phyloP scores from a whole-genome alignment of 1,284 basidiomycete genomes.

The Puccinia horiana region DNA sequence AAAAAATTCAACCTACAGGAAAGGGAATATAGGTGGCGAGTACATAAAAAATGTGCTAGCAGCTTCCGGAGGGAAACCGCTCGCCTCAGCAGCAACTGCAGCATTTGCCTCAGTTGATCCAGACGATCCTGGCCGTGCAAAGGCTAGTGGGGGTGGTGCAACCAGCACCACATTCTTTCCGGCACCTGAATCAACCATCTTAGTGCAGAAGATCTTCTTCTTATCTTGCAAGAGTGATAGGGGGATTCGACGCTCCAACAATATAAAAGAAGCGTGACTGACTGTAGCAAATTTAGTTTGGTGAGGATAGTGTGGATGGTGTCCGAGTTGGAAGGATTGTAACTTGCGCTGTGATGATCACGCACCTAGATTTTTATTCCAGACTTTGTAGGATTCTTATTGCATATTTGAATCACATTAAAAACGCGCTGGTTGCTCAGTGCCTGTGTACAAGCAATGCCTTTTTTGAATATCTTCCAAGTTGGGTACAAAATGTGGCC shows the following conservation, averaged over 20 bases:
- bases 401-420: neutral
- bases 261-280: neutral
- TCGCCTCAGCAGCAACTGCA: neutral
- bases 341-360: neutral
- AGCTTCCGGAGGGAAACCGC: constrained; percentile 22
- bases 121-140: constrained; percentile 18
- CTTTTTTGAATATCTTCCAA: too few species aligned
- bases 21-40: constrained; percentile 39
- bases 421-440: too few species aligned
- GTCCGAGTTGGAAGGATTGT: neutral
- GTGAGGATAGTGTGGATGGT: neutral
- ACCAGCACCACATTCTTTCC: constrained; percentile 8
- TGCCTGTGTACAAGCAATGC: too few species aligned
- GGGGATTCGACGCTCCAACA: neutral
- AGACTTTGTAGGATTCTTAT: constrained; percentile 17
- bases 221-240: neutral
- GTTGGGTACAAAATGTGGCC: too few species aligned
- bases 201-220: neutral
- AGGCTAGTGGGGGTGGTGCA: neutral
- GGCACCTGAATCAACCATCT: neutral
- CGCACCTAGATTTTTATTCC: neutral
- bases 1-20: neutral
- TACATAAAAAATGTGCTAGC: constrained; percentile 42
- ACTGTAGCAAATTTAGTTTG: constrained; percentile 17
- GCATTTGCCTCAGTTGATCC: constrained; percentile 34